Conservation (phyloP, 352 stramenopile species). For the Phytophthora cryptogea region DNA sequence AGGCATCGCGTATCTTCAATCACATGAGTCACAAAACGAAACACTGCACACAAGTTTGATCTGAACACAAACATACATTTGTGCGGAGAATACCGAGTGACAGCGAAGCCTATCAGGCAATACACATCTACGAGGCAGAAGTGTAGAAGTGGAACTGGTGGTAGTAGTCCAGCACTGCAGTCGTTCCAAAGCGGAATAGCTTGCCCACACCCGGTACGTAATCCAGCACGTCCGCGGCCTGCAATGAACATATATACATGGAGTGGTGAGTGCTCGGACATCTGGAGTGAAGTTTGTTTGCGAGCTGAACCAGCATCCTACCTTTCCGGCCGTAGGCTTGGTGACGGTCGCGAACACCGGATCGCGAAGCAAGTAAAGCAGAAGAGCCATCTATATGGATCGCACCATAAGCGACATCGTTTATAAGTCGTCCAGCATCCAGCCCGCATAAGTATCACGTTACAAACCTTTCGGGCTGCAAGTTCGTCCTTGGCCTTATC, state of each 20-base stretch:
- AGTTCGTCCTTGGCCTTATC: slow-evolving; percentile 66
- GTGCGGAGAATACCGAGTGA: slow-evolving; percentile 11
- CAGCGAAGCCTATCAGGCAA: slow-evolving; percentile 6
- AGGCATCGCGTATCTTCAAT: too few relatives aligned
- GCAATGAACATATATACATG: slow-evolving; percentile 2
- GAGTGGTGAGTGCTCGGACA: slow-evolving; percentile 1
- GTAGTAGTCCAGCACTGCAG: slow-evolving; percentile 83
- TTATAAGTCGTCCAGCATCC: not conserved
- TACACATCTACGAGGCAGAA: slow-evolving; percentile 69
- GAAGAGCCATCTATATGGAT: slow-evolving; percentile 69
- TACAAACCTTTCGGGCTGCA: slow-evolving; percentile 61
- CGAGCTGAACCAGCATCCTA: slow-evolving; percentile 19
- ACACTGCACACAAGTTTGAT: not conserved
- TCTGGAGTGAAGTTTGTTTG: not conserved
- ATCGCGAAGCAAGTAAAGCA: slow-evolving; percentile 86
- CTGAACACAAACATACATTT: not conserved
- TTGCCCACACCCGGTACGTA: slow-evolving; percentile 73
- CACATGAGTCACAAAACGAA: not conserved
- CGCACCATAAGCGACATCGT: slow-evolving; percentile 2
- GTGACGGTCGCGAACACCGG: slow-evolving; percentile 74
- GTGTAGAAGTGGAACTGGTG: slow-evolving; percentile 90
- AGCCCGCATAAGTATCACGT: not conserved
- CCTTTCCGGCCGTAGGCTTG: slow-evolving; percentile 66
- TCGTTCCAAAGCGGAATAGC: slow-evolving; percentile 69
- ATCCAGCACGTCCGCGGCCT: slow-evolving; percentile 65